A percentile compares a stretch with the other conserved stretches of the same genome.
Conservation (phyloP, 179 eudicot genomes). For the Silene vulgaris region DNA sequence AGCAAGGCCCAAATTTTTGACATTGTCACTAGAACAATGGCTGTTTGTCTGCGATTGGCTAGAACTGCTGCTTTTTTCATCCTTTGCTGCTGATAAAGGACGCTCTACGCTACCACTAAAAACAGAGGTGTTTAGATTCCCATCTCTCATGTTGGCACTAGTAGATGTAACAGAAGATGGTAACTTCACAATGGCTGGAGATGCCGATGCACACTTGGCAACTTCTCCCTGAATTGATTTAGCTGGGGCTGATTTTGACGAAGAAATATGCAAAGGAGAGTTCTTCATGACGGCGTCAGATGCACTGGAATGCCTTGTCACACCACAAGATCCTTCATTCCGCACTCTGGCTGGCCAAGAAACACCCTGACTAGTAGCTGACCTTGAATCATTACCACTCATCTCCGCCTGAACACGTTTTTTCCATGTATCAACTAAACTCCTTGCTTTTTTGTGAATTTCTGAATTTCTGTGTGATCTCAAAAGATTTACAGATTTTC, state of each 20-base stretch:
- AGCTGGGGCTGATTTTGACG: slow-evolving; percentile 41
- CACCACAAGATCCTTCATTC: slow-evolving; percentile 52
- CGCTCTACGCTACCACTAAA: slow-evolving; percentile 35
- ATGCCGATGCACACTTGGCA: slow-evolving; percentile 32
- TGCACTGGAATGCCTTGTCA: slow-evolving; percentile 37
- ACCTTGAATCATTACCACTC: slow-evolving; percentile 57
- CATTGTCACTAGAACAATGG: slow-evolving; percentile 65
- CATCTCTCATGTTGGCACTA: slow-evolving; percentile 34
- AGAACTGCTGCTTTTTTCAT: slow-evolving; percentile 74
- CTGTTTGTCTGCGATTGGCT: slow-evolving; percentile 72
- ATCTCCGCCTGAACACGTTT: slow-evolving; percentile 49
- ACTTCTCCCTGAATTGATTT: slow-evolving; percentile 44
- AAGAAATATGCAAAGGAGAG: slow-evolving; percentile 37
- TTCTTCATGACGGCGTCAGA: slow-evolving; percentile 44
- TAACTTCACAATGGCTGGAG: slow-evolving; percentile 31
- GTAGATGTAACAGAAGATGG: slow-evolving; percentile 31
- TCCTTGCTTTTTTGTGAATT: neutral
- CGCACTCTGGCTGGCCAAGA: slow-evolving; percentile 61
- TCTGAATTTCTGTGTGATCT: neutral
- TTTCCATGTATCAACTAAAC: neutral
- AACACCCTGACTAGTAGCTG: slow-evolving; percentile 53
- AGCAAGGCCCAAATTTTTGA: slow-evolving; percentile 29
- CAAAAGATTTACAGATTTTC: neutral
- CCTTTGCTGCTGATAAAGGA: slow-evolving; percentile 46
- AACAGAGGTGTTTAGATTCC: slow-evolving; percentile 18